Conservation (phyloP, 1,284 basidiomycete genomes). For the Neolentinus lepideus region DNA sequence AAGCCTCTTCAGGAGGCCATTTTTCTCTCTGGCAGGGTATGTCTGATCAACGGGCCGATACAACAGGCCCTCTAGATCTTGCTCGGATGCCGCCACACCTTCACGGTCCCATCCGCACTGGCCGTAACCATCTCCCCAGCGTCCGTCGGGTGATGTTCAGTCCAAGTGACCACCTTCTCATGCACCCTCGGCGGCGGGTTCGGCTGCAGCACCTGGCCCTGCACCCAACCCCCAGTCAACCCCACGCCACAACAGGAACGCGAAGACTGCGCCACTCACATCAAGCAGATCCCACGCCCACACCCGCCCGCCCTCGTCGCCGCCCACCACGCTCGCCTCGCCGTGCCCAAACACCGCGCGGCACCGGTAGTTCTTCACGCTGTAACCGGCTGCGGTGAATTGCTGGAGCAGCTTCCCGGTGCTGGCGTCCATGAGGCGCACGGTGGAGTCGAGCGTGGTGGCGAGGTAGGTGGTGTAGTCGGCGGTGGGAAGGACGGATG, state of each 20-base stretch:
- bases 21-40: no score
- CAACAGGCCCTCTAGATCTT: no score
- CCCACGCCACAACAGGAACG: not conserved
- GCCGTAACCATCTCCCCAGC: constrained; percentile 80
- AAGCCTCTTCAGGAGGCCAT: no score
- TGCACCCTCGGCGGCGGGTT: constrained; percentile 72
- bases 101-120: constrained; percentile 81
- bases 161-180: constrained; percentile 84
- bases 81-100: constrained; percentile 61
- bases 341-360: constrained; percentile 79
- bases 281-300: constrained; percentile 93
- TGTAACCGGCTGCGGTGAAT: constrained; percentile 63
- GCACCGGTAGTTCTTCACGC: constrained; percentile 69
- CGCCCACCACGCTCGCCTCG: constrained; percentile 78
- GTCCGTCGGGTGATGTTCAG: constrained; percentile 82
- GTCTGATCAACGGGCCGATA: no score
- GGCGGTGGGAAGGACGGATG: constrained; percentile 69
- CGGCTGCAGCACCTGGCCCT: constrained; percentile 63
- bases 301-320: constrained; percentile 84
- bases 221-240: not conserved
- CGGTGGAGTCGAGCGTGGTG: constrained; percentile 76
- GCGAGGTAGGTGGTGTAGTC: constrained; percentile 77
- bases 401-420: constrained; percentile 85
- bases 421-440: constrained; percentile 80
- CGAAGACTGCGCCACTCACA: constrained; percentile 38